A percentile compares a stretch with the other conserved stretches of the same genome.
phyloP scores from a whole-genome alignment of 495 filamentous ascomycete species.

The Podospora sp. region DNA sequence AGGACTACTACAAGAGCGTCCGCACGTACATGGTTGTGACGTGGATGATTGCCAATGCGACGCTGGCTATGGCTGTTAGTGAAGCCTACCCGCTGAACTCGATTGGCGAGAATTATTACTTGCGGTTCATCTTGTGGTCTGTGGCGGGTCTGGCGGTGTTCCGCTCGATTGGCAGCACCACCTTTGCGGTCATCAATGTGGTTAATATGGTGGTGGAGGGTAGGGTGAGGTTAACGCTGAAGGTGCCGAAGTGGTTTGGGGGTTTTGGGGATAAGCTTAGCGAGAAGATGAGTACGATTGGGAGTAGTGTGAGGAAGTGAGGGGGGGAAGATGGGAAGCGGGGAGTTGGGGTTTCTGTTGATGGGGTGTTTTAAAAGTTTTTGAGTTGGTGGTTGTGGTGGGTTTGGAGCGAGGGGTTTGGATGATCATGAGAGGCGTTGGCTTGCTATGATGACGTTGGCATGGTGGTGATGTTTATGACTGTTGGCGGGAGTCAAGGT shows the following conservation, averaged over 20 bases:
- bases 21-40: constrained; percentile 98
- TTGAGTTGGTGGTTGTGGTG: constrained; percentile 2
- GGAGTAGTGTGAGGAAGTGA: constrained; percentile 30
- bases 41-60: constrained; percentile 91
- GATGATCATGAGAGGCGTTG: neutral
- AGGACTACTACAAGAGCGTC: constrained; percentile 98
- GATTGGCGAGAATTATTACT: constrained; percentile 83
- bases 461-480: neutral
- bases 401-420: neutral
- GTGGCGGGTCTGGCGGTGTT: constrained; percentile 86
- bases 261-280: constrained; percentile 42
- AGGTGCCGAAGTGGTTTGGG: constrained; percentile 53
- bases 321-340: neutral
- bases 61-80: constrained; percentile 91
- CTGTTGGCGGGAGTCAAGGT: neutral
- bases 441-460: neutral
- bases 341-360: neutral
- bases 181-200: constrained; percentile 79
- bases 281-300: constrained; percentile 24
- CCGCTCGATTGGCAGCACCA: constrained; percentile 75
- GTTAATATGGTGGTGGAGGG: constrained; percentile 87
- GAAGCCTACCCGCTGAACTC: constrained; percentile 74
- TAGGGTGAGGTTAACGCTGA: constrained; percentile 64
- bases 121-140: constrained; percentile 89
- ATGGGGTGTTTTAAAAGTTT: too few relatives aligned